Percentiles rank a stretch among this genome's conserved stretches.
Evolutionary conservation across 345 rosid genomes (phyloP).

Genomic region (Carallia brachiata): DNA sequence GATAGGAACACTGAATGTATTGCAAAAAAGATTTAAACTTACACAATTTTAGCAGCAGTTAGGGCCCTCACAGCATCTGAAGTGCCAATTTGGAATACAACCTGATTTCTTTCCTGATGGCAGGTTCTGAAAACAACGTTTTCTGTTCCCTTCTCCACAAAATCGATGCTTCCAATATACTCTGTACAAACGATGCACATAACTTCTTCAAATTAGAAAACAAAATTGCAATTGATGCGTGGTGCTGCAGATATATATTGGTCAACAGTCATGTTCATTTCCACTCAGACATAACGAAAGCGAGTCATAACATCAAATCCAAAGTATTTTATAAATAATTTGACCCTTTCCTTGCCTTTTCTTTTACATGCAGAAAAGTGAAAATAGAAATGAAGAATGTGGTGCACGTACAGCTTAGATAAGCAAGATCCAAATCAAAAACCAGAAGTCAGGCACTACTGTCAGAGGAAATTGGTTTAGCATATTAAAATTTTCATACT

Average conservation of each 20-base stretch:
- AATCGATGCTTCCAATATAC: slow-evolving; percentile 55
- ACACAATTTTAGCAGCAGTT: slow-evolving; percentile 81
- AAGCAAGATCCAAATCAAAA: background rate
- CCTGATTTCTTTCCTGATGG: slow-evolving; percentile 51
- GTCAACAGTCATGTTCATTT: too few relatives aligned
- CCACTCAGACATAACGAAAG: background rate
- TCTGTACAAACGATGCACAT: slow-evolving; percentile 36
- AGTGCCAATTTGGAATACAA: slow-evolving; percentile 90
- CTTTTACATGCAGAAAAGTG: background rate
- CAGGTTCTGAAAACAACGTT: slow-evolving; percentile 84
- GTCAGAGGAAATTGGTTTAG: background rate
- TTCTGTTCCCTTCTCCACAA: slow-evolving; percentile 83
- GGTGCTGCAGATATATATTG: too few relatives aligned
- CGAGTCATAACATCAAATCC: background rate
- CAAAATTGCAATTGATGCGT: too few relatives aligned
- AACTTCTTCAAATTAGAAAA: background rate
- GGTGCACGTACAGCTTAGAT: background rate
- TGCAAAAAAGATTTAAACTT: slow-evolving; percentile 16
- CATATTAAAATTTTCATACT: too few relatives aligned
- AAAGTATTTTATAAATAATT: background rate
- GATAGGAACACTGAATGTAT: background rate
- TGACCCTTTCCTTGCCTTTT: background rate
- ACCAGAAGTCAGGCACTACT: background rate
- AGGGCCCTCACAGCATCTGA: slow-evolving; percentile 93
- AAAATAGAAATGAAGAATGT: background rate